Conservation (phyloP, 2,329 filamentous ascomycete genomes). For the Endothia cerciana region DNA sequence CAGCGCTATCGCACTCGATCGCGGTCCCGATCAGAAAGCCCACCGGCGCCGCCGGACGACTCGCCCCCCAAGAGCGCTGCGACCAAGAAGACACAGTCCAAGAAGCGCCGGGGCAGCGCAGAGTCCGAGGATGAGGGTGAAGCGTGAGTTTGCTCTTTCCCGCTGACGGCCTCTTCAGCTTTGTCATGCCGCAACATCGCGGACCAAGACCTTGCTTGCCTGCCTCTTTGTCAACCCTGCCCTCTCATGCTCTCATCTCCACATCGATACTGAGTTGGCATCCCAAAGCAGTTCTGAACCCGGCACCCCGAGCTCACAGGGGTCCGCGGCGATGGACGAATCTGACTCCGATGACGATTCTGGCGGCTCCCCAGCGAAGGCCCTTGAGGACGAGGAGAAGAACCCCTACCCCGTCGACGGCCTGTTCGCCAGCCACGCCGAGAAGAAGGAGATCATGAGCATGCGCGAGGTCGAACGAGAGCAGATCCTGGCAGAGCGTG, state of each 20-base stretch:
- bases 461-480: conserved; percentile 93
- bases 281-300: conserved; percentile 24
- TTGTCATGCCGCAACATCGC: not conserved
- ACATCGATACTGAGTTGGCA: conserved; percentile 25
- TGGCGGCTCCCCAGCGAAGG: conserved; percentile 55
- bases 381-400: conserved; percentile 56
- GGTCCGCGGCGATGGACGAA: conserved; percentile 88
- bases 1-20: conserved; percentile 54
- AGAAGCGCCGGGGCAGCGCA: conserved; percentile 58
- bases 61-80: conserved; percentile 37
- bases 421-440: conserved; percentile 73
- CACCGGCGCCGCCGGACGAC: conserved; percentile 17
- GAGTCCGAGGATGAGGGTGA: conserved; percentile 79
- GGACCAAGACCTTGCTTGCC: not conserved
- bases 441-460: conserved; percentile 78
- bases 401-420: conserved; percentile 86
- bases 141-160: conserved; percentile 63
- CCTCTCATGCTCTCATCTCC: not conserved
- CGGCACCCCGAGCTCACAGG: conserved; percentile 67
- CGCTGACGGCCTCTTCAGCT: conserved; percentile 16
- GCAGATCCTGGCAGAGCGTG: conserved; percentile 78
- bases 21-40: conserved; percentile 43
- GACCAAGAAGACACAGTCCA: conserved; percentile 42
- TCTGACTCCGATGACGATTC: conserved; percentile 71
- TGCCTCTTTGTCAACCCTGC: conserved; percentile 3